Evolutionary conservation across 495 filamentous ascomycete genomes (phyloP), one percentile per base, ranked within the genome.

Genomic region (Hyaloscypha hepaticicola): DNA sequence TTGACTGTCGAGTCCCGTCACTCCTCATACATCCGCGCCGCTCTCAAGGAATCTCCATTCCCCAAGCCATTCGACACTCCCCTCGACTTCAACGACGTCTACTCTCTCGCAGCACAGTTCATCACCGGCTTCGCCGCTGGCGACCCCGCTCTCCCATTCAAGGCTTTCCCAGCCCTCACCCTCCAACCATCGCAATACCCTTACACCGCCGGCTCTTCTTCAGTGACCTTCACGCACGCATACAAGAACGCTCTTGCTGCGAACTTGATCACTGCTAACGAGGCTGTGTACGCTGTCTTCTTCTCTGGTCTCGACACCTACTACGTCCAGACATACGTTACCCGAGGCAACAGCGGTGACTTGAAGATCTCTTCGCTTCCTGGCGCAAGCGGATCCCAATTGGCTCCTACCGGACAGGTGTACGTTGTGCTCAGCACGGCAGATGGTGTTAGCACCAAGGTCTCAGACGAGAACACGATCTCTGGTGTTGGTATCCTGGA

Each of bases 1-100:
- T 63, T 80, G 22, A 78, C 79, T 9, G 72, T 82, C 52, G 82
- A 84, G 63, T 73, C 78, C 16, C 74, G 81, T 22, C 82, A 83
- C 69, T 74, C 71, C 21, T 69, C 79, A 21, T 82, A 79, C 71
- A 65, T 82, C 55, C 75, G 80, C 52, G 71, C 72, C 22, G 48
- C 66, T 6, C 60, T 63, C 29, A 60, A 49, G 4, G n/a, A 66
- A 58, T 58, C 61, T 29, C 77, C 81, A 1, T 81, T 83, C 71
- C 72, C 82, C n/a, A 71, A 76, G 55, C 64, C 77, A 0, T 79
- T 79, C 69, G 80, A 80, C 60, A 73, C 72, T 1, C 77, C 79
- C 3, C 72, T 83, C 19, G 70, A 72, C 67, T 75, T 79, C 67
- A 75, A 81, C 66, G 65, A 76, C 62, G 79, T 81, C 55, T 78